These are phyloP conservation scores for Thermothelomyces thermophilus DNA, from an alignment of 2,329 filamentous ascomycete species.

Conservation along the genomic window DNA sequence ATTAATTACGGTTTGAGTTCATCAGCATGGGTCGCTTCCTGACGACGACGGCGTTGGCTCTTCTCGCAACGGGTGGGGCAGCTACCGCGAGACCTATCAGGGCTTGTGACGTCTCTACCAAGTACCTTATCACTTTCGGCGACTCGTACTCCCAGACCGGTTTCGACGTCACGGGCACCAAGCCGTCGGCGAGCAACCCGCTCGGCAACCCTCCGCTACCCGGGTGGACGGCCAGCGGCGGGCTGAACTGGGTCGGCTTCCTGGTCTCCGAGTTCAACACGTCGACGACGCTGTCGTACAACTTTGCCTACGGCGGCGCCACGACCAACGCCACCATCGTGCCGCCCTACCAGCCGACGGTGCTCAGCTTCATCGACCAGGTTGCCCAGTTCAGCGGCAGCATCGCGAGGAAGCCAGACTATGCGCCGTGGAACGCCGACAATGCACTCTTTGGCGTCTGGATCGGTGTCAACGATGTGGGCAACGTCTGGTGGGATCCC, in stretches of 20 bases:
- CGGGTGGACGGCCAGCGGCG: constrained; percentile 41
- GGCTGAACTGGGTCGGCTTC: constrained; percentile 44
- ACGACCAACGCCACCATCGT: constrained; percentile 45
- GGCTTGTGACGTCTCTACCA: constrained; percentile 5
- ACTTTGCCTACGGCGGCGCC: constrained; percentile 46
- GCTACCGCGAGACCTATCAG: no score
- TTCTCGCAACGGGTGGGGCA: constrained; percentile 11
- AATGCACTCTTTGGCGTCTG: constrained; percentile 45
- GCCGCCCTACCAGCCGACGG: constrained; percentile 39
- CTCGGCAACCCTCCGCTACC: constrained; percentile 54
- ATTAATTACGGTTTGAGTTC: neutral
- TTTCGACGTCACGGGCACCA: constrained; percentile 43
- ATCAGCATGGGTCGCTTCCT: constrained; percentile 5
- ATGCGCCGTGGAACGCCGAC: constrained; percentile 35
- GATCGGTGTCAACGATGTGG: constrained; percentile 52
- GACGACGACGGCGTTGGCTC: constrained; percentile 6
- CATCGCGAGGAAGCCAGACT: constrained; percentile 30
- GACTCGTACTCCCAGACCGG: constrained; percentile 55
- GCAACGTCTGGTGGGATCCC: constrained; percentile 40
- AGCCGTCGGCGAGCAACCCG: constrained; percentile 48
- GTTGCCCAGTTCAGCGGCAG: constrained; percentile 35
- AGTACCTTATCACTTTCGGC: constrained; percentile 42
- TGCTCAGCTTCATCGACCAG: constrained; percentile 48
- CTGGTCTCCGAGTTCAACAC: constrained; percentile 38
- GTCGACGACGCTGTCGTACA: constrained; percentile 39